Evolutionary conservation across 2,329 filamentous ascomycete genomes (phyloP), one percentile per base, ranked within the genome.

Genomic region (Phialemoniopsis sp.): DNA sequence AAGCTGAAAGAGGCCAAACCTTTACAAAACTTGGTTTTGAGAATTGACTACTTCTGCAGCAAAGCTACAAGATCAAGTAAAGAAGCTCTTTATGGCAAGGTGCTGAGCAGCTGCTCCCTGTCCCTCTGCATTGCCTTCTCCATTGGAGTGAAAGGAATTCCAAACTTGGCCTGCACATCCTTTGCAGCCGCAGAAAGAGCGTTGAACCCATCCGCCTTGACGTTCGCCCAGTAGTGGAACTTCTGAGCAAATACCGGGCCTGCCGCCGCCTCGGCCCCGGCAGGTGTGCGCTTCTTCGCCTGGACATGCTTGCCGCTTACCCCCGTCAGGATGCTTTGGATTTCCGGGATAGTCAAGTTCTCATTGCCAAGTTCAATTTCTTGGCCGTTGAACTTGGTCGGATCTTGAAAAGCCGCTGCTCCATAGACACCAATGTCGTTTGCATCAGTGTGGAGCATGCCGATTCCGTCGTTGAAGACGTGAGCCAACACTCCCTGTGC

Each of bases 391-490:
- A 63, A 64, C 37, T 49, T 56, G 31, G 34, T 36, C 4, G 57
- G 56, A 14, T 60, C 34, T 34, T 45, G 50, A 3, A 64, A 29
- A 6, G 60, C 60, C 1, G 58, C 56, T 2, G 57, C 51, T 1
- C 49, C 59, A 36, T 60, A 64, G 41, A 39, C 53, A 0, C 58
- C 61, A 10, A 64, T 35, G 29, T 64, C 60, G 28, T 42, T 37
- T 0, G 39, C 44, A 33, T 61, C 60, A 1, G 56, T 62, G 15
- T 54, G 48, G 3, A 47, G 47, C 38, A 62, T 39, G 13, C 37
- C 46, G 13, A 40, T 44, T 1, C 48, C 51, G 0, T 52, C 52
- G 2, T 47, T 21, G 17, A 47, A 48, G 2, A 38, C 32, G 19
- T 60, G 50, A 13, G 50, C 56, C 0, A 64, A 46, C 34, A 54